Base-by-base conservation (phyloP, 1,284 basidiomycete species). In the Trichosporon asahii region DNA sequence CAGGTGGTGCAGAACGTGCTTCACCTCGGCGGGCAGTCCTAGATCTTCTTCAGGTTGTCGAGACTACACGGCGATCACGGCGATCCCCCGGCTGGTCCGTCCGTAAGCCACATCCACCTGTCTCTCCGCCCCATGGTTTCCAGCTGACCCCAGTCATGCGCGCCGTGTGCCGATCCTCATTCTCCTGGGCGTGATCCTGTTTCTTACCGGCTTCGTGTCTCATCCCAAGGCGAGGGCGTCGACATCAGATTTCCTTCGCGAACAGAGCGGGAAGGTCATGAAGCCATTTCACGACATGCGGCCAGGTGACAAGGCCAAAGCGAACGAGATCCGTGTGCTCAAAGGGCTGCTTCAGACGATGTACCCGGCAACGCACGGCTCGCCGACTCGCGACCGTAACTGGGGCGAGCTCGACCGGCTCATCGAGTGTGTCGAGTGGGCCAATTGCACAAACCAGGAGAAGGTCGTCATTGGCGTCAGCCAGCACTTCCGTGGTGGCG, bases 381-480 rank as follows among this genome's bases (percentile, higher is more conserved):
- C 27, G 18, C 57, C 57, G 29, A 18, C 66, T 0, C 68, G 64
- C 14, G 29, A 25, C 14, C 23, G 53, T 2, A 70, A 70, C 66
- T 64, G 37, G 18, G 33, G 15, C 2, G 66, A 69, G 8, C 70
- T 78, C 0, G 70, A 76, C 18, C 23, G 73, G 33, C 64, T 78
- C 11, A 71, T 72, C 0, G n/a, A 31, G 3, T 79, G 77, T 68
- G 70, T 75, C 49, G 68, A 69, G 44, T 65, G 49, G 3, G 71
- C 68, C 63, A 12, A 74, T 71, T 71, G 77, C 73, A 61, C 70
- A 18, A 75, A 72, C 18, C 74, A 80, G 64, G 65, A 74, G 49
- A 78, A 69, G 9, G 76, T 79, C 12, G 65, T 79, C 63, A 31
- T 80, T 3, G 72, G 77, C 0, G 76, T 72, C 1, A 74, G 73